Percentiles rank a stretch among this genome's conserved stretches.
Conservation (phyloP, 2,329 filamentous ascomycete genomes). For the Claviceps sp. region DNA sequence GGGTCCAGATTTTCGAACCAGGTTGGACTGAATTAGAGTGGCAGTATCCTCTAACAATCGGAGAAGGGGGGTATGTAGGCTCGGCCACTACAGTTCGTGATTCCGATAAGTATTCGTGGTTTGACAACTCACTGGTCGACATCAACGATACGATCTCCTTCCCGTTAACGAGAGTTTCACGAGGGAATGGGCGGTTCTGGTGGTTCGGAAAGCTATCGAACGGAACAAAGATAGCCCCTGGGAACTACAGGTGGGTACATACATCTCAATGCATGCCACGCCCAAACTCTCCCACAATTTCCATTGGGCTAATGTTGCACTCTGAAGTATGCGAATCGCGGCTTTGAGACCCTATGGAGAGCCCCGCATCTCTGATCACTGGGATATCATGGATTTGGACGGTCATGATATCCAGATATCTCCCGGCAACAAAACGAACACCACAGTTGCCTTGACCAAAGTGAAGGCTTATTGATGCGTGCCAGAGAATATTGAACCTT, state of each 20-base stretch:
- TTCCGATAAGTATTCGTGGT: conserved; percentile 1
- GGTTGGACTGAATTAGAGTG: conserved; percentile 26
- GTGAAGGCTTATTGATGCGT: not conserved
- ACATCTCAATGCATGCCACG: not conserved
- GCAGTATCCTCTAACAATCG: conserved; percentile 26
- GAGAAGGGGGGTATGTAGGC: conserved; percentile 27
- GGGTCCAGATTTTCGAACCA: conserved; percentile 22
- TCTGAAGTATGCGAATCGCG: conserved; percentile 26
- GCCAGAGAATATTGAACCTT: no score
- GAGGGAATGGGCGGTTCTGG: conserved; percentile 22
- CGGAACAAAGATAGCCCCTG: conserved; percentile 25
- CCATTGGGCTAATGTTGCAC: not conserved
- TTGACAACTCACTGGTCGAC: conserved; percentile 8
- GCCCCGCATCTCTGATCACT: conserved; percentile 25
- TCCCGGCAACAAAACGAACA: conserved; percentile 17
- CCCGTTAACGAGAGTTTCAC: conserved; percentile 20
- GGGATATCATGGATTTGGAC: conserved; percentile 23
- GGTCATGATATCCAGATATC: conserved; percentile 20
- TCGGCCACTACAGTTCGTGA: conserved; percentile 21
- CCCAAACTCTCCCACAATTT: not conserved
- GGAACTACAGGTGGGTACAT: conserved; percentile 24
- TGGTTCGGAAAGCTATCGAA: conserved; percentile 31
- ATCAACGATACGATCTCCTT: conserved; percentile 26
- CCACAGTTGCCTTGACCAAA: conserved; percentile 6
- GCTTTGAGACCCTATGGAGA: conserved; percentile 28